Evolutionary conservation across 805 yeast species (phyloP).

Genomic region (Candida awuae): DNA sequence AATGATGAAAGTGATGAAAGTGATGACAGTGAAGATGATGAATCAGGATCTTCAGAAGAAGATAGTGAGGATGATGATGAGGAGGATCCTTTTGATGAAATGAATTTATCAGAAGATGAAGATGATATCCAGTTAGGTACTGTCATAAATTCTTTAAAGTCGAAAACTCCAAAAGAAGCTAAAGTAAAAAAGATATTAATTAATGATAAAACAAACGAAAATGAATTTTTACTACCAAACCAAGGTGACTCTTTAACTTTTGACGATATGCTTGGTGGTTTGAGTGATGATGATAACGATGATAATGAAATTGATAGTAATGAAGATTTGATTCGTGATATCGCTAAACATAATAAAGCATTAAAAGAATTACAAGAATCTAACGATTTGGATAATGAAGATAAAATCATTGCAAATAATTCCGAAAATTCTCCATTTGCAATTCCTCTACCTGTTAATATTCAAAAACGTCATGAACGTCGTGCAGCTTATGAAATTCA

Average conservation of each 20-base stretch:
- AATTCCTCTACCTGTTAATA: constrained; percentile 78
- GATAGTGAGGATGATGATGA: constrained; percentile 10
- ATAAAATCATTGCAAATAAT: constrained; percentile 14
- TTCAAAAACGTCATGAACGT: constrained; percentile 80
- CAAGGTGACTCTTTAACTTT: constrained; percentile 52
- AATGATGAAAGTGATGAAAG: constrained; percentile 20
- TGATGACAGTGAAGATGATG: constrained; percentile 23
- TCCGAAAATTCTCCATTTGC: constrained; percentile 38
- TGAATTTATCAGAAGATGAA: constrained; percentile 17
- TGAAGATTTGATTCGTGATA: constrained; percentile 34
- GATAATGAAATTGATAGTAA: constrained; percentile 25
- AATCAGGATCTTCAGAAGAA: constrained; percentile 2
- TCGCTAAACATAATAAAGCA: constrained; percentile 30
- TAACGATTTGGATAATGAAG: constrained; percentile 21
- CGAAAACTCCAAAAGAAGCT: constrained; percentile 26
- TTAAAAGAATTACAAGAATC: constrained; percentile 8
- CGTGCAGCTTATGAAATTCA: constrained; percentile 86
- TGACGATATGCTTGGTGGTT: constrained; percentile 67
- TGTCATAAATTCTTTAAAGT: constrained; percentile 37
- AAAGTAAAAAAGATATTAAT: constrained; percentile 40
- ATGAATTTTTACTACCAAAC: constrained; percentile 62
- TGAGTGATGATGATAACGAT: constrained; percentile 29
- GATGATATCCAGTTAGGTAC: constrained; percentile 35
- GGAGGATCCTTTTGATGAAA: constrained; percentile 5
- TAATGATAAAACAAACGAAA: constrained; percentile 50